phyloP scores from a whole-genome alignment of 257 asterid species.

The Solanum virginianum region DNA sequence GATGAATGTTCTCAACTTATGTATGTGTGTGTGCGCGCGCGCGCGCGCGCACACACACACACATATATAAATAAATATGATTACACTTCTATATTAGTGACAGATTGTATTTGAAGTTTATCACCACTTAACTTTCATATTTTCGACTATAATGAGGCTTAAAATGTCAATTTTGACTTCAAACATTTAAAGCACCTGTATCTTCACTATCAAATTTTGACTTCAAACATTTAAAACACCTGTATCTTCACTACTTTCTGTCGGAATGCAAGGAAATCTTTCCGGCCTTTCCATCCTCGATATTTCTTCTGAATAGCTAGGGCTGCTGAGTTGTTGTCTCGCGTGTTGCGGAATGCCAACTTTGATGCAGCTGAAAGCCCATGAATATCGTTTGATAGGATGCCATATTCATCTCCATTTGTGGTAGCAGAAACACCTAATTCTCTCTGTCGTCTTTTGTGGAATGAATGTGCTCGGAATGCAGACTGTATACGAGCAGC shows the following conservation, averaged over 20 bases:
- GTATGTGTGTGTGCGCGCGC: neutral
- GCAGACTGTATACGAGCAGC: conserved; percentile 98
- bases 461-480: conserved; percentile 91
- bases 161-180: neutral
- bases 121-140: neutral
- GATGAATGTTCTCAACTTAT: neutral
- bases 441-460: conserved; percentile 56
- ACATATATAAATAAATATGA: neutral
- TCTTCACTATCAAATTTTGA: conserved; percentile 36
- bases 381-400: conserved; percentile 28
- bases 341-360: conserved; percentile 42
- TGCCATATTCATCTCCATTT: conserved; percentile 35
- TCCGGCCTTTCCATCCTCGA: conserved; percentile 89
- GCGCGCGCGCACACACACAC: too few relatives aligned
- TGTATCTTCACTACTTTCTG: conserved; percentile 94
- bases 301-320: conserved; percentile 83
- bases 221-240: conserved; percentile 31
- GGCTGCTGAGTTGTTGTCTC: conserved; percentile 69
- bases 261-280: conserved; percentile 67
- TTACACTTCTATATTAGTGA: neutral
- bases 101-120: neutral
- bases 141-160: neutral
- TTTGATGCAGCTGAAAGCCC: conserved; percentile 64
- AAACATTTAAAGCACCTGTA: conserved; percentile 52
- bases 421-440: conserved; percentile 16